phyloP scores from a whole-genome alignment of 495 filamentous ascomycete species.

The Aspergillus cavernicola region DNA sequence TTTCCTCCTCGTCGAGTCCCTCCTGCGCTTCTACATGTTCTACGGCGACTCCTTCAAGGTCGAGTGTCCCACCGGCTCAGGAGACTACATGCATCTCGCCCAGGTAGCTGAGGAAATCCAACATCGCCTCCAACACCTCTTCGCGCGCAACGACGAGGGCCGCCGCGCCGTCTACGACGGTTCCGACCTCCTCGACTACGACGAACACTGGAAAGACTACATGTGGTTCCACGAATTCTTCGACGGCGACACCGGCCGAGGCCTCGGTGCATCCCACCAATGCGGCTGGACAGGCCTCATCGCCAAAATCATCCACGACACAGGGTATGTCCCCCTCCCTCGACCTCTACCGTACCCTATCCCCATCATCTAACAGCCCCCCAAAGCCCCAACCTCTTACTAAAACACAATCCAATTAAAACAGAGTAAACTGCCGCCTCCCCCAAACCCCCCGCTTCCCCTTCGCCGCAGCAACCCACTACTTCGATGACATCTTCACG shows the following conservation, averaged over 20 bases:
- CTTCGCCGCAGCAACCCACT: slow-evolving; percentile 75
- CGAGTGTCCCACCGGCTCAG: slow-evolving; percentile 91
- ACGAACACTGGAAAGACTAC: slow-evolving; percentile 88
- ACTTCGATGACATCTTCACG: slow-evolving; percentile 90
- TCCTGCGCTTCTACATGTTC: slow-evolving; percentile 91
- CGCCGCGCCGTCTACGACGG: slow-evolving; percentile 80
- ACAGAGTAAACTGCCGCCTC: slow-evolving; percentile 85
- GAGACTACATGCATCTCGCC: slow-evolving; percentile 92
- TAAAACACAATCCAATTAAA: no score
- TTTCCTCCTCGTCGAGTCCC: slow-evolving; percentile 87
- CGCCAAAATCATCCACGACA: slow-evolving; percentile 95
- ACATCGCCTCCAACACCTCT: slow-evolving; percentile 89
- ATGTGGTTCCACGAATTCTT: slow-evolving; percentile 98
- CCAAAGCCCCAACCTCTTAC: no score
- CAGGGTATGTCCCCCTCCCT: slow-evolving; percentile 58
- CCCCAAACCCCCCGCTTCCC: slow-evolving; percentile 91
- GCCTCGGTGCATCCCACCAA: slow-evolving; percentile 89
- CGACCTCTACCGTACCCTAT: background rate
- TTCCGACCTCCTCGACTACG: slow-evolving; percentile 80
- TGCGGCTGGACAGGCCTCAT: slow-evolving; percentile 97
- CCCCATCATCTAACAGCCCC: no score
- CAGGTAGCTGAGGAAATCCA: slow-evolving; percentile 96
- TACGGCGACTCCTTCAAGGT: slow-evolving; percentile 85
- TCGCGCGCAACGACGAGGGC: slow-evolving; percentile 77
- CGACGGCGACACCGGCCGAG: slow-evolving; percentile 85